Evolutionary conservation across 306 rosid species (phyloP).

Genomic region (Lagenaria siceraria): DNA sequence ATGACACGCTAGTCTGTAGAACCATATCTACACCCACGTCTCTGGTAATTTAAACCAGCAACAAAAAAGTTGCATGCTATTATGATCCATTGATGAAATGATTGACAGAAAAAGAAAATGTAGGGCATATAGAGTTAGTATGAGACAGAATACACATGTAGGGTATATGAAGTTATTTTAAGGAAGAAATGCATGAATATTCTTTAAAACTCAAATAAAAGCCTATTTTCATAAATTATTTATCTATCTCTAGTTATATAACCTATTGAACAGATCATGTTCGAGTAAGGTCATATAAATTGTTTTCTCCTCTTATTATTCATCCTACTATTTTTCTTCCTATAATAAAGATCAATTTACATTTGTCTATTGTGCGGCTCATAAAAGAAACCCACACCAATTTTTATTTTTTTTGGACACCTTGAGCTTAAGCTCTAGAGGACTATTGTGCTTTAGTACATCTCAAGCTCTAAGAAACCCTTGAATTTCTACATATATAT

Average conservation of each 20-base stretch:
- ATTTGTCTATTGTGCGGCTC: not conserved
- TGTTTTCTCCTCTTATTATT: too few relatives aligned
- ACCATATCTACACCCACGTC: not conserved
- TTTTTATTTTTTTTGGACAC: not conserved
- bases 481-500: too few relatives aligned
- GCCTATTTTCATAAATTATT: not conserved
- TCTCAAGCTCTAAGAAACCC: not conserved
- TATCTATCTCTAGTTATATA: too few relatives aligned
- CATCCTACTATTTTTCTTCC: not conserved
- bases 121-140: not conserved
- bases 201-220: not conserved
- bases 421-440: not conserved
- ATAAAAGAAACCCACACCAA: not conserved
- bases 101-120: not conserved
- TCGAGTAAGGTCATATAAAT: too few relatives aligned
- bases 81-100: not conserved
- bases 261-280: too few relatives aligned
- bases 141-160: not conserved
- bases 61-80: not conserved
- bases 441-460: not conserved
- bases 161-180: not conserved
- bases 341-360: not conserved
- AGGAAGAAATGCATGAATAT: not conserved
- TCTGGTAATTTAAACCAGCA: not conserved
- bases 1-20: not conserved